Conservation (phyloP, 306 rosid species). For the Ormosia semicastrata region DNA sequence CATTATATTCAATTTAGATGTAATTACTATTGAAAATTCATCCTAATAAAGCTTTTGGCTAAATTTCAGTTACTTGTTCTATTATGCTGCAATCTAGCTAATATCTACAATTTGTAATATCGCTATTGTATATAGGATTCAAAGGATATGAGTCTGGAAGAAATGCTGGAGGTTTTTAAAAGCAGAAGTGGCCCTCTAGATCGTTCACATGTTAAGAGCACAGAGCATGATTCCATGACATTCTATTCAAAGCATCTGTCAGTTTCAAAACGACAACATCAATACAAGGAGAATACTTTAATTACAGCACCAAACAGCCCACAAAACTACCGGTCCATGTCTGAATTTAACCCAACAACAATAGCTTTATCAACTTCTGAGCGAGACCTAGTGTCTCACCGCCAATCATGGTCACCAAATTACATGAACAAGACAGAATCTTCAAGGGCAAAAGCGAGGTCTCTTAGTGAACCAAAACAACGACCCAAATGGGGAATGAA, state of each 20-base stretch:
- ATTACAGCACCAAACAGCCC: conserved; percentile 47
- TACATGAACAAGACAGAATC: conserved; percentile 77
- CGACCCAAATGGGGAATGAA: conserved; percentile 46
- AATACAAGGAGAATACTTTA: conserved; percentile 22
- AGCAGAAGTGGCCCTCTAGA: conserved; percentile 56
- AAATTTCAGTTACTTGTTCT: not conserved
- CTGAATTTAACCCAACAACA: conserved; percentile 35
- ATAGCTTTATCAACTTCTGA: conserved; percentile 32
- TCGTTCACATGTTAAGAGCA: conserved; percentile 31
- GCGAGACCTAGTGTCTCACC: conserved; percentile 25
- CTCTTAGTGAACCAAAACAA: conserved; percentile 86
- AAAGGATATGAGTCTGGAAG: conserved; percentile 33
- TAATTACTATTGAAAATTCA: not conserved
- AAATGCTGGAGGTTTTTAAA: conserved; percentile 39
- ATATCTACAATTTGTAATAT: not conserved
- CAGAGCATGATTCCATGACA: conserved; percentile 34
- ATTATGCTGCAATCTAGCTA: not conserved
- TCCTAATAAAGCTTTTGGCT: not conserved
- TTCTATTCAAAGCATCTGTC: conserved; percentile 44
- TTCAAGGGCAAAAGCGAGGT: conserved; percentile 73
- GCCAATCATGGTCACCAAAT: conserved; percentile 50
- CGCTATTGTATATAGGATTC: conserved; percentile 40
- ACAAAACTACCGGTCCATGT: conserved; percentile 4
- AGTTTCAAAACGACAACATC: conserved; percentile 33
- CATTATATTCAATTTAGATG: not conserved